These are phyloP conservation scores for Seiridium cupressi DNA, from an alignment of 2,329 filamentous ascomycete species.

Conservation along the genomic window DNA sequence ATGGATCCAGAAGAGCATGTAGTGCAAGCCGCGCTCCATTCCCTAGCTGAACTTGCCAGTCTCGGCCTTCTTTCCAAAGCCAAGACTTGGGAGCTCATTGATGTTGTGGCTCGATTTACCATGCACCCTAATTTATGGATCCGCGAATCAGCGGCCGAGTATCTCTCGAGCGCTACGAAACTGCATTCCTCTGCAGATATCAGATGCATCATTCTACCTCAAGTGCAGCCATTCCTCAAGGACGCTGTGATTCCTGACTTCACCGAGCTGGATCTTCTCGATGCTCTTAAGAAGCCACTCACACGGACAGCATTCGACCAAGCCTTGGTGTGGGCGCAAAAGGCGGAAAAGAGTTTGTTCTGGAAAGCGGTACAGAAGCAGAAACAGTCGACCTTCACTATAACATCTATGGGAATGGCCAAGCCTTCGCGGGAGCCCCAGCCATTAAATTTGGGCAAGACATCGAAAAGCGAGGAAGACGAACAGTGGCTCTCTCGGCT, in stretches of 20 bases:
- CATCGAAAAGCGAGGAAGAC: constrained; percentile 84
- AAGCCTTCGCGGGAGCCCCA: constrained; percentile 57
- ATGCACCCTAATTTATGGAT: constrained; percentile 97
- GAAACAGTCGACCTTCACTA: constrained; percentile 61
- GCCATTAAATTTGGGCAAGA: constrained; percentile 57
- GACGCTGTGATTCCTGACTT: constrained; percentile 64
- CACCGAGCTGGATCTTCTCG: constrained; percentile 71
- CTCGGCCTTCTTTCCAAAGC: constrained; percentile 82
- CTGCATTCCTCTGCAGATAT: constrained; percentile 78
- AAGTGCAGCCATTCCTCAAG: constrained; percentile 80
- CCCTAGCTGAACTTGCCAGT: constrained; percentile 82
- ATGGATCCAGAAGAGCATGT: constrained; percentile 93
- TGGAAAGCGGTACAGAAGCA: constrained; percentile 78
- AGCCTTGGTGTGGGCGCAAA: constrained; percentile 80
- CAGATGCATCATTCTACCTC: constrained; percentile 77
- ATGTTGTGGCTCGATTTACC: constrained; percentile 79
- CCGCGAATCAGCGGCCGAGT: constrained; percentile 81
- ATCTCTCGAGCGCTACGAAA: constrained; percentile 73
- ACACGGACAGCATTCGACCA: constrained; percentile 80
- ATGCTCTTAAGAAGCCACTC: constrained; percentile 79
- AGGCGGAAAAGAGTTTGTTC: constrained; percentile 78
- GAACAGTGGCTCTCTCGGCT: constrained; percentile 88
- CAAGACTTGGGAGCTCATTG: constrained; percentile 84
- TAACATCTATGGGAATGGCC: constrained; percentile 55
- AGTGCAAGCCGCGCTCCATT: constrained; percentile 84